These are phyloP conservation scores for Boletus coccyginus DNA, from an alignment of 768 basidiomycete species.

Conservation along the genomic window DNA sequence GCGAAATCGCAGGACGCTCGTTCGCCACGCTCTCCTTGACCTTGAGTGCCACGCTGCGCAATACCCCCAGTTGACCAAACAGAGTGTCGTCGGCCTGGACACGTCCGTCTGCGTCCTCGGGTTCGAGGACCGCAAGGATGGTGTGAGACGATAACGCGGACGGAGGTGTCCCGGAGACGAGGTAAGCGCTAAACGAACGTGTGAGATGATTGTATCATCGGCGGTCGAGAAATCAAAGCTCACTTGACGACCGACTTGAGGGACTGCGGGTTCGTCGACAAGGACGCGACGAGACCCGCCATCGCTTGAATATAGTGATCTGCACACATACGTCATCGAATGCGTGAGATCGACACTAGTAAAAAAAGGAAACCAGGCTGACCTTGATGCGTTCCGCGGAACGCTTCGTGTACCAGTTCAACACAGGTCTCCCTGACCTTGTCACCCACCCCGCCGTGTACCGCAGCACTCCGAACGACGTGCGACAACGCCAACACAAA, in stretches of 20 bases:
- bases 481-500: slow-evolving; percentile 73
- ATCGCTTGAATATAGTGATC: slow-evolving; percentile 70
- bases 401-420: slow-evolving; percentile 77
- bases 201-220: not conserved
- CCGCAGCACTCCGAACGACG: slow-evolving; percentile 62
- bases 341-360: not conserved
- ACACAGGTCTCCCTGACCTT: slow-evolving; percentile 69
- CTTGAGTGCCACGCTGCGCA: slow-evolving; percentile 69
- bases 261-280: slow-evolving; percentile 60
- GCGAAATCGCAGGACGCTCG: slow-evolving; percentile 68
- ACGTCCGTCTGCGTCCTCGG: slow-evolving; percentile 37
- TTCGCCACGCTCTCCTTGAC: slow-evolving; percentile 63
- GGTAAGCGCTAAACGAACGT: not conserved
- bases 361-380: not conserved
- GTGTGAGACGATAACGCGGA: slow-evolving; percentile 60
- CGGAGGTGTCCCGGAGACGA: slow-evolving; percentile 54
- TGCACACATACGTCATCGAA: slow-evolving; percentile 22
- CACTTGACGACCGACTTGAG: slow-evolving; percentile 69
- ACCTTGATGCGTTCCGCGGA: slow-evolving; percentile 73
- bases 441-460: slow-evolving; percentile 68
- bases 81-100: slow-evolving; percentile 34
- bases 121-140: slow-evolving; percentile 54
- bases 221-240: slow-evolving; percentile 23
- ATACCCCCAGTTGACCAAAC: slow-evolving; percentile 63
- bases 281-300: slow-evolving; percentile 57